Conservation (phyloP, 2,329 filamentous ascomycete genomes). For the Trichophyton verrucosum region DNA sequence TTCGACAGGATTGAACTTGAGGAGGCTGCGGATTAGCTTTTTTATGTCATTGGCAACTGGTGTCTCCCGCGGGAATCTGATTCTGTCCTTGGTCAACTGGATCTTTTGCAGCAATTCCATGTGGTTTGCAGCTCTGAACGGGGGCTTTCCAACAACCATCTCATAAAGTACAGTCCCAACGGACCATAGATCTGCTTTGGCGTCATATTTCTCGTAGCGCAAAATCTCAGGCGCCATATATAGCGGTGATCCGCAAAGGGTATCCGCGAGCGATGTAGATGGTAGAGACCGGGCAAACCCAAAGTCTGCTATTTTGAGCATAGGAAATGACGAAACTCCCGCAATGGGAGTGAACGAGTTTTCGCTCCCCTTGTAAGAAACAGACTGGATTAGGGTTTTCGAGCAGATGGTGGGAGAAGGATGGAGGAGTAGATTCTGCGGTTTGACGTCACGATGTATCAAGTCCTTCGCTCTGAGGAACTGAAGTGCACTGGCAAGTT, state of each 20-base stretch:
- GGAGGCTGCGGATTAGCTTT: constrained; percentile 60
- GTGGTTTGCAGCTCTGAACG: constrained; percentile 86
- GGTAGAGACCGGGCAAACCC: constrained; percentile 93
- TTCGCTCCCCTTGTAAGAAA: constrained; percentile 65
- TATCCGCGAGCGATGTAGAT: constrained; percentile 83
- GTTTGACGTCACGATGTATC: constrained; percentile 94
- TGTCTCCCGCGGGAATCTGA: constrained; percentile 66
- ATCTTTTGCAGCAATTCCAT: constrained; percentile 89
- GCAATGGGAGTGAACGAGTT: constrained; percentile 69
- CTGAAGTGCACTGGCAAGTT: constrained; percentile 79
- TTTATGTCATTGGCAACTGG: constrained; percentile 66
- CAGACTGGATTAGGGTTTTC: constrained; percentile 46
- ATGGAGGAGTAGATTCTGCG: constrained; percentile 84
- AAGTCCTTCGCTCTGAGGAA: constrained; percentile 77
- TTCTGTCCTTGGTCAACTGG: constrained; percentile 72
- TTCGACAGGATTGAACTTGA: constrained; percentile 78
- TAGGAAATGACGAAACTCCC: constrained; percentile 73
- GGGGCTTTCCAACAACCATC: constrained; percentile 82
- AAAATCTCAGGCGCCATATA: constrained; percentile 99
- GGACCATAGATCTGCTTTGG: constrained; percentile 94
- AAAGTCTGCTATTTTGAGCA: constrained; percentile 97
- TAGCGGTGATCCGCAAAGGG: constrained; percentile 85
- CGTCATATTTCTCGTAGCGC: constrained; percentile 92
- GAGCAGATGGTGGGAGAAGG: constrained; percentile 64
- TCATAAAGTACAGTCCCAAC: constrained; percentile 92